Percentiles rank a stretch among this genome's conserved stretches.
These are phyloP conservation scores for Pugionium dolabratum DNA, from an alignment of 345 rosid genomes.

Conservation along the genomic window DNA sequence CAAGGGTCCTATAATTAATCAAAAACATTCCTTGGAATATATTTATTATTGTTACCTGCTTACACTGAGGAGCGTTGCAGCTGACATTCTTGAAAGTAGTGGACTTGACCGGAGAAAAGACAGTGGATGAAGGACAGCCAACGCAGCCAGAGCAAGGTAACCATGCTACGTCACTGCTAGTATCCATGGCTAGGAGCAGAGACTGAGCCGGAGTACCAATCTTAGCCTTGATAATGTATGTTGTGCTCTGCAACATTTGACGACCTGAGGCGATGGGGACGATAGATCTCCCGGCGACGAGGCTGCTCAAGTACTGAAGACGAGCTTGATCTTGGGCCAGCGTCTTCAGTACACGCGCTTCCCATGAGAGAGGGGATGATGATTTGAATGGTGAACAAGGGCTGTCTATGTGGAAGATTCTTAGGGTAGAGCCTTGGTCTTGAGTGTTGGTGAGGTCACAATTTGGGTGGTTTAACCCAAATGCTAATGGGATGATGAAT, in stretches of 20 bases:
- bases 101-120: conserved; percentile 53
- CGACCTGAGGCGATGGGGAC: conserved; percentile 91
- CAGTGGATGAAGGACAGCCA: conserved; percentile 66
- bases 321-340: conserved; percentile 73
- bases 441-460: conserved; percentile 46
- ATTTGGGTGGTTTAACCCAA: conserved; percentile 47
- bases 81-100: conserved; percentile 59
- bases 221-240: conserved; percentile 65
- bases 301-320: conserved; percentile 63
- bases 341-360: conserved; percentile 64
- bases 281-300: conserved; percentile 62
- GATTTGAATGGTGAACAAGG: conserved; percentile 81
- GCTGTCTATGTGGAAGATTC: conserved; percentile 75
- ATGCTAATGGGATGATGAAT: conserved; percentile 37
- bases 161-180: conserved; percentile 88
- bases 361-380: conserved; percentile 69
- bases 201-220: conserved; percentile 86
- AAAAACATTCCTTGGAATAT: conserved; percentile 34
- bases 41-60: conserved; percentile 55
- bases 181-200: conserved; percentile 81
- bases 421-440: conserved; percentile 62
- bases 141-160: conserved; percentile 75
- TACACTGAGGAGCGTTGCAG: conserved; percentile 70
- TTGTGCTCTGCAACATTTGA: conserved; percentile 76
- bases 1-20: neutral